phyloP scores from a whole-genome alignment of 2,329 filamentous ascomycete species.

The Emmonsia crescens region DNA sequence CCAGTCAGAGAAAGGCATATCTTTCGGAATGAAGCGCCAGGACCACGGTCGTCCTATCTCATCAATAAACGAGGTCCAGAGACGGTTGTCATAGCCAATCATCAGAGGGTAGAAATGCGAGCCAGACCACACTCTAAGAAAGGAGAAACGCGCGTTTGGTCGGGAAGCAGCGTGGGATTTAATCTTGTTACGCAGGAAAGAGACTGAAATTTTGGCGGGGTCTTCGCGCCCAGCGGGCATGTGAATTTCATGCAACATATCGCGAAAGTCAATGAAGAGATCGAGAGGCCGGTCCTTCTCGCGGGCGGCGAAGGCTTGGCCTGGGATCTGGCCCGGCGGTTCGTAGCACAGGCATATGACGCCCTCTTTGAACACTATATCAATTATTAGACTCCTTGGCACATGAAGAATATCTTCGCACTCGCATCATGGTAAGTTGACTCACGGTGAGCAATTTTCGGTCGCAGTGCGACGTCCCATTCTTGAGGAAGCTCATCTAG shows the following conservation, averaged over 20 bases:
- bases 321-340: conserved; percentile 16
- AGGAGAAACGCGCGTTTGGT: conserved; percentile 29
- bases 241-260: conserved; percentile 13
- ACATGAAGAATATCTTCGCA: not conserved
- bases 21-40: conserved; percentile 41
- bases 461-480: conserved; percentile 33
- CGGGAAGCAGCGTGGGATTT: conserved; percentile 6
- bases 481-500: conserved; percentile 24
- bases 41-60: conserved; percentile 35
- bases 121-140: conserved; percentile 39
- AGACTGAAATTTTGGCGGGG: conserved; percentile 23
- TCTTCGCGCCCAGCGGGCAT: conserved; percentile 23
- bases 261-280: conserved; percentile 36
- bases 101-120: conserved; percentile 42
- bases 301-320: conserved; percentile 28
- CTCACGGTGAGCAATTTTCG: conserved; percentile 32
- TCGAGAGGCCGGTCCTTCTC: conserved; percentile 31
- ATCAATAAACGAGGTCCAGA: conserved; percentile 32
- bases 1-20: conserved; percentile 36
- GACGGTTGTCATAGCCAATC: conserved; percentile 30
- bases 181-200: conserved; percentile 23
- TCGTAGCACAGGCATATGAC: conserved; percentile 23
- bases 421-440: not conserved
- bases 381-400: not conserved
- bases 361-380: conserved; percentile 37